A percentile compares a stretch with the other conserved stretches of the same genome.
These are phyloP conservation scores for Clonostachys rosea DNA, from an alignment of 2,329 filamentous ascomycete genomes.

Conservation along the genomic window DNA sequence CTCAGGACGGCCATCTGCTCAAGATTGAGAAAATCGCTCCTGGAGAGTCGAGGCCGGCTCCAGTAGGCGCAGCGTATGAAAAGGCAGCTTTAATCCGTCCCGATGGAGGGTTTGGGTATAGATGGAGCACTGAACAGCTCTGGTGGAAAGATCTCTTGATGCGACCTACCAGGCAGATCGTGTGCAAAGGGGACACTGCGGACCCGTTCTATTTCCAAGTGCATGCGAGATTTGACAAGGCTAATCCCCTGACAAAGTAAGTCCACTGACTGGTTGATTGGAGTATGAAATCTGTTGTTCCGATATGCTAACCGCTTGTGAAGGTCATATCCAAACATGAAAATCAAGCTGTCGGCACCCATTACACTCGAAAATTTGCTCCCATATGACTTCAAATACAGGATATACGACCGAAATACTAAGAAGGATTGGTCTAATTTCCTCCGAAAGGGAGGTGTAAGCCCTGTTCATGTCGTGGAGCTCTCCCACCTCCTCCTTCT, in stretches of 20 bases:
- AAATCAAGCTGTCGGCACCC: slow-evolving; percentile 83
- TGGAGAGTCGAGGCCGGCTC: slow-evolving; percentile 83
- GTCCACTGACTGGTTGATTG: slow-evolving; percentile 11
- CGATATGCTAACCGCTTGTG: slow-evolving; percentile 6
- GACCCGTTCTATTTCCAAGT: slow-evolving; percentile 97
- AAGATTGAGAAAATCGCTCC: slow-evolving; percentile 98
- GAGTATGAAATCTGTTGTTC: slow-evolving; percentile 1
- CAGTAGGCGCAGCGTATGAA: slow-evolving; percentile 86
- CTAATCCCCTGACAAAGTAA: slow-evolving; percentile 74
- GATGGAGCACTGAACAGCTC: slow-evolving; percentile 85
- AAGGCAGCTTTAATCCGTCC: slow-evolving; percentile 85
- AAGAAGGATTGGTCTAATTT: slow-evolving; percentile 99
- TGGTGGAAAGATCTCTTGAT: slow-evolving; percentile 93
- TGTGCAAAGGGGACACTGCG: slow-evolving; percentile 80
- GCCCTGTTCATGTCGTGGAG: slow-evolving; percentile 95
- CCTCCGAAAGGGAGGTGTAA: slow-evolving; percentile 90
- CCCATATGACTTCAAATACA: slow-evolving; percentile 98
- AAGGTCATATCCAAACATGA: slow-evolving; percentile 90
- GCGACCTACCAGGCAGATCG: slow-evolving; percentile 78
- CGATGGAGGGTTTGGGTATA: slow-evolving; percentile 93
- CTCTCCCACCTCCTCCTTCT: slow-evolving; percentile 88
- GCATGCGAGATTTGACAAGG: slow-evolving; percentile 78
- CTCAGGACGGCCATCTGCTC: slow-evolving; percentile 79
- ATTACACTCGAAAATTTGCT: slow-evolving; percentile 92
- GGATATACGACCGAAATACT: slow-evolving; percentile 97